Base-by-base conservation (phyloP, 148 eudicot genomes). In the Rhododendron molle region DNA sequence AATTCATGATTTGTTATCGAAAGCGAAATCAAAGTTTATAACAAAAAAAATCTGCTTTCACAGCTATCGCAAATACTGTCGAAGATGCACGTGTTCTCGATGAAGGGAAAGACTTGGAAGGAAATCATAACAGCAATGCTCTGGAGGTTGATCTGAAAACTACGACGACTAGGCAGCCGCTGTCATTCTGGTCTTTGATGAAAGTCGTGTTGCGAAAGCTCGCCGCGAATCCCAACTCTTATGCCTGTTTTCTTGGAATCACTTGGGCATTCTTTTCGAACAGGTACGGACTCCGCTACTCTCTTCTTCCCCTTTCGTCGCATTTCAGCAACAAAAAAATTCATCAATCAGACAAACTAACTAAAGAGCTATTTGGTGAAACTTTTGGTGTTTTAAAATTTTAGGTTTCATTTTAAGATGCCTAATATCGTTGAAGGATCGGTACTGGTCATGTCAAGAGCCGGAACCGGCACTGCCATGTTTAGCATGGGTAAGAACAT, bases 401-500 rank as follows among this genome's bases (percentile, higher is more conserved):
- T 81, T 76, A 96, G 99, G 93, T 96, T 91, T 83, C 85, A 94
- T 85, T 80, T 96, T 40, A 52, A 87, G 47, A 85, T 94, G 93
- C 99, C 99, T 36, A 85, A 84, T 32, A 87, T 95, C 38, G 52
- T 95, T 8, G 91, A 93, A 69, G 98, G 94, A 88, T 95, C 93
- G 0, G 82, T 96, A 73, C 43, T 77, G 50, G 90, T 96, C 65
- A 86, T 96, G 93, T 91, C 95, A 44, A 94, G 90, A 85, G 96
- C 96, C 43, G 98, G 98, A 54, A 88, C 89, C n/a, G 98, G 96
- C 47, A 89, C 93, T 6, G 94, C 98, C 47, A 96, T 96, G 98
- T 96, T 96, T 87, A 91, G 91, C 67, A 94, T 96, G 93, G 98
- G 98, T 96, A 87, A 89, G 92, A 65, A 14, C 34, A 60, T 67